These are phyloP conservation scores for Kuraishia capsulata DNA, from an alignment of 805 yeast genomes.

Conservation along the genomic window DNA sequence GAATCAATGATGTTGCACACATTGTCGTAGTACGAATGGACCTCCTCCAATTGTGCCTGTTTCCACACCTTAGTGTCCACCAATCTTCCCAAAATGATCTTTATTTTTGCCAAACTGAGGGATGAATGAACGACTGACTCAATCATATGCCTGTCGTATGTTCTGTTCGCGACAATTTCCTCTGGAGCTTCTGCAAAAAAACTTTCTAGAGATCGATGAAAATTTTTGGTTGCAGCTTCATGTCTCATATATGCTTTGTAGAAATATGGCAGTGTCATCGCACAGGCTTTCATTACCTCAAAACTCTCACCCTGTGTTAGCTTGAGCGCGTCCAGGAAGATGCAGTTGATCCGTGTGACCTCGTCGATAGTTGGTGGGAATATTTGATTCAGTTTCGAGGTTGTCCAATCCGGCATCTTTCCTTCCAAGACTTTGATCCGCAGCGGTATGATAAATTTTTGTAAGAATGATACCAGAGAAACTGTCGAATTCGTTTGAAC, in stretches of 20 bases:
- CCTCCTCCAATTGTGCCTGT: constrained; percentile 14
- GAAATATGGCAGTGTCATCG: constrained; percentile 78
- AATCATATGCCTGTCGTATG: constrained; percentile 39
- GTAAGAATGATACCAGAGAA: constrained; percentile 64
- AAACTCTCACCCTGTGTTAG: constrained; percentile 65
- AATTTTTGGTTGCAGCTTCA: constrained; percentile 79
- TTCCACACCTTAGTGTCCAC: constrained; percentile 40
- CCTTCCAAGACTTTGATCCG: constrained; percentile 59
- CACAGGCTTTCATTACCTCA: constrained; percentile 75
- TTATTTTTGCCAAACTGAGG: constrained; percentile 61
- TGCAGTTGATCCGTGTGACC: constrained; percentile 81
- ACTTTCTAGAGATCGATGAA: constrained; percentile 33
- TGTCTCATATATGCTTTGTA: constrained; percentile 90
- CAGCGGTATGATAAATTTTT: constrained; percentile 69
- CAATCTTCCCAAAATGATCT: constrained; percentile 58
- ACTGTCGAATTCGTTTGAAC: constrained; percentile 72
- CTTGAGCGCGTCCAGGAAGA: constrained; percentile 66
- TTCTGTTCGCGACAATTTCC: constrained; percentile 12
- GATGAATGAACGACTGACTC: constrained; percentile 61
- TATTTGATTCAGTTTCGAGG: constrained; percentile 60
- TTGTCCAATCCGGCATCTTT: constrained; percentile 42
- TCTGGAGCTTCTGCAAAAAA: constrained; percentile 29
- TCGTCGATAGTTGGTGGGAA: constrained; percentile 97
- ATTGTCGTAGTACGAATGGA: constrained; percentile 36
- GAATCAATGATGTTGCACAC: constrained; percentile 68